Evolutionary conservation across 768 basidiomycete species (phyloP).

Genomic region (Podaxis carcinomalis): DNA sequence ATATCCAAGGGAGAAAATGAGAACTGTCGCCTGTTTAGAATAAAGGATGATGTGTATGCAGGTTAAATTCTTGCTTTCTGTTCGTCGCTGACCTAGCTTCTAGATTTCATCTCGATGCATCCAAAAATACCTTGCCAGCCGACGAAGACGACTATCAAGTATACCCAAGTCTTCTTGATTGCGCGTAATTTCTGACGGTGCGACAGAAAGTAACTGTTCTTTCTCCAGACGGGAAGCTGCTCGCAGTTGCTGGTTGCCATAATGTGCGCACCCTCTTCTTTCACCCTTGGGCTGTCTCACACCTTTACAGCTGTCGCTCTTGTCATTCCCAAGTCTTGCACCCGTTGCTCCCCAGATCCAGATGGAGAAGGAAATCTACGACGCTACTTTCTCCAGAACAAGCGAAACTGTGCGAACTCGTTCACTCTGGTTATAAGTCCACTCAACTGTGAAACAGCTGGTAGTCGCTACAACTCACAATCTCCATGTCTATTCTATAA

Average conservation of each 20-base stretch:
- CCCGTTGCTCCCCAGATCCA: conserved; percentile 47
- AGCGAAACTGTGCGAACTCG: conserved; percentile 45
- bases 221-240: conserved; percentile 59
- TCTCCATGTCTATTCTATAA: conserved; percentile 56
- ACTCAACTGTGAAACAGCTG: conserved; percentile 37
- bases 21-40: conserved; percentile 74
- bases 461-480: conserved; percentile 62
- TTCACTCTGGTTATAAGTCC: background rate
- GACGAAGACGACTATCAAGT: conserved; percentile 86
- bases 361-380: conserved; percentile 79
- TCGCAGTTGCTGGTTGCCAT: conserved; percentile 72
- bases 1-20: conserved; percentile 68
- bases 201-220: conserved; percentile 82
- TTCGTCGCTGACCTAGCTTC: background rate
- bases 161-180: conserved; percentile 15
- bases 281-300: background rate
- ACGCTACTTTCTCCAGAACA: conserved; percentile 63
- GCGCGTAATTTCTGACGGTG: conserved; percentile 13
- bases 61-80: background rate
- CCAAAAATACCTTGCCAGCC: conserved; percentile 54
- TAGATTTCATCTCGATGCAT: conserved; percentile 1
- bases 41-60: conserved; percentile 57
- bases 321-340: conserved; percentile 56
- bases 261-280: conserved; percentile 43
- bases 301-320: conserved; percentile 52